Conservation (phyloP, 2,329 filamentous ascomycete genomes). For the Cladosporium sp. region DNA sequence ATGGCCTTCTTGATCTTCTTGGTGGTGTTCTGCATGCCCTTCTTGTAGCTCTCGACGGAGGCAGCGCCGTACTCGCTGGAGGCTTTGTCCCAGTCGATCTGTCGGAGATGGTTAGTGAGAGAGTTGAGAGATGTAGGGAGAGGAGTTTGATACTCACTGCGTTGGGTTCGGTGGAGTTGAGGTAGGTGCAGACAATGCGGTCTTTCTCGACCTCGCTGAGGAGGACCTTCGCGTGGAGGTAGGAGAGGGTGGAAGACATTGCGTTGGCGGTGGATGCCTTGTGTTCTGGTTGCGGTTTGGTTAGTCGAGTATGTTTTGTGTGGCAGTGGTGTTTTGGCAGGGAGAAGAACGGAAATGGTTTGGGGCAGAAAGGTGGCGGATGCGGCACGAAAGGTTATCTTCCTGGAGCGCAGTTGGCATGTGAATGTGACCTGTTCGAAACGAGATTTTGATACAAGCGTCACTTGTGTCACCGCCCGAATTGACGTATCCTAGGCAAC, state of each 20-base stretch:
- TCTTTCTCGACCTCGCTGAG: slow-evolving; percentile 34
- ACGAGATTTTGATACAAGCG: not conserved
- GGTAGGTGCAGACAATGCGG: slow-evolving; percentile 31
- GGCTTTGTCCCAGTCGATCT: slow-evolving; percentile 35
- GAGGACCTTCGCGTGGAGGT: slow-evolving; percentile 25
- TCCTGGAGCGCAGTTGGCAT: not conserved
- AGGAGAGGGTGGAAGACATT: slow-evolving; percentile 29
- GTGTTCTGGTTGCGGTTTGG: not conserved
- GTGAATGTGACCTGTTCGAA: slow-evolving; percentile 13
- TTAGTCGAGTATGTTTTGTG: not conserved
- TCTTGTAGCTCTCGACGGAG: slow-evolving; percentile 30
- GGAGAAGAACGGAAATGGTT: not conserved
- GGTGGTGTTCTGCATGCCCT: slow-evolving; percentile 24
- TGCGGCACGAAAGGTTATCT: not conserved
- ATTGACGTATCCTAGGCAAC: not conserved
- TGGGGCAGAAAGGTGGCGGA: not conserved
- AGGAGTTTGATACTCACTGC: slow-evolving; percentile 18
- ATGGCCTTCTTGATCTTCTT: slow-evolving; percentile 33
- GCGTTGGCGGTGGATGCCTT: not conserved
- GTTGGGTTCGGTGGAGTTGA: slow-evolving; percentile 25
- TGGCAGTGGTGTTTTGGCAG: not conserved
- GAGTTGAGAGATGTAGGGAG: not conserved
- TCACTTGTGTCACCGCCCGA: not conserved
- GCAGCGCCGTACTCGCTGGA: slow-evolving; percentile 30
- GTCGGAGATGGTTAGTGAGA: not conserved